Percentiles rank a stretch among this genome's conserved stretches.
Conservation (phyloP, 1,284 basidiomycete species). For the Sanghuangporus baumii region DNA sequence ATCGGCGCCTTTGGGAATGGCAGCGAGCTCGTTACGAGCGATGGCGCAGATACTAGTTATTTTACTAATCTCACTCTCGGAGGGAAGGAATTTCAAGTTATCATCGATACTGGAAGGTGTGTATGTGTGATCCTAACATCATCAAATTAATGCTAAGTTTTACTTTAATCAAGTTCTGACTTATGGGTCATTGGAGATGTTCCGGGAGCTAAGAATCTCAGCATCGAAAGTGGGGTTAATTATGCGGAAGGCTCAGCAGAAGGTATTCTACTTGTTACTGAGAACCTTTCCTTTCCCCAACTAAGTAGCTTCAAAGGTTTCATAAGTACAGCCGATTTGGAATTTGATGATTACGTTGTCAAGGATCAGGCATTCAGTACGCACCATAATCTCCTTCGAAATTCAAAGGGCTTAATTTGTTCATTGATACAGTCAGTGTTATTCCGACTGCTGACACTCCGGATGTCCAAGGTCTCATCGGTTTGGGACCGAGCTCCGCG, state of each 20-base stretch:
- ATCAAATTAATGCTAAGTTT: not conserved
- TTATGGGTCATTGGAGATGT: constrained; percentile 52
- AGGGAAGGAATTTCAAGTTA: constrained; percentile 38
- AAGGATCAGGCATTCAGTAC: constrained; percentile 58
- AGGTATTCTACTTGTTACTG: constrained; percentile 29
- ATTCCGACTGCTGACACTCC: constrained; percentile 23
- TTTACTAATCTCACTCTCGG: constrained; percentile 48
- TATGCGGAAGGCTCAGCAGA: constrained; percentile 47
- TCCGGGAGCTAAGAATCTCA: constrained; percentile 36
- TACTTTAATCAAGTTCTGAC: constrained; percentile 38
- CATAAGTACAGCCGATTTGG: constrained; percentile 46
- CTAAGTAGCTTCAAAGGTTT: constrained; percentile 31
- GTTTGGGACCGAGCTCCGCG: constrained; percentile 45
- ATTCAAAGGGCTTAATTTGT: not conserved
- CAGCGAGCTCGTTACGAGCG: constrained; percentile 31
- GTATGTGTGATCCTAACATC: constrained; percentile 6
- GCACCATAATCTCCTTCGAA: constrained; percentile 21
- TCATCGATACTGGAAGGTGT: constrained; percentile 68
- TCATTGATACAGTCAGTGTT: constrained; percentile 31
- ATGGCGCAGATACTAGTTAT: constrained; percentile 42
- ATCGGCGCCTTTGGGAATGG: constrained; percentile 18
- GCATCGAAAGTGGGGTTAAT: constrained; percentile 35
- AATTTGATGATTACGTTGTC: constrained; percentile 50
- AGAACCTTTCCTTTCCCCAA: not conserved
- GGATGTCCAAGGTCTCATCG: constrained; percentile 39